phyloP scores from a whole-genome alignment of 2,329 filamentous ascomycete genomes.

The Aureobasidium lini region DNA sequence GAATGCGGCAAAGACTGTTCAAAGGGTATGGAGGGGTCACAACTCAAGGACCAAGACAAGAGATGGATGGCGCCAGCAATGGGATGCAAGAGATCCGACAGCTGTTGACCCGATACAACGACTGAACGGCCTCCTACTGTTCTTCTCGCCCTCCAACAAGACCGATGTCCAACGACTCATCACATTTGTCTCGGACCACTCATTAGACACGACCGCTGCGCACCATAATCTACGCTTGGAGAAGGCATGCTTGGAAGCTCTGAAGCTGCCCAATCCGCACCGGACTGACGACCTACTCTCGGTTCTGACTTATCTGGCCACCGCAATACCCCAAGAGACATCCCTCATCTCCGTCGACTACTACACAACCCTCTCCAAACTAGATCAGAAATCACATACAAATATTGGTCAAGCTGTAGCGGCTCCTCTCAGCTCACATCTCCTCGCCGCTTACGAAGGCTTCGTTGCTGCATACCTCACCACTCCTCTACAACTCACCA shows the following conservation, averaged over 20 bases:
- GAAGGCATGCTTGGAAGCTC: constrained; percentile 29
- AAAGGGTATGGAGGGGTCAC: constrained; percentile 77
- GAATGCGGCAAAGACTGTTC: constrained; percentile 66
- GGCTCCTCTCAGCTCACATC: constrained; percentile 23
- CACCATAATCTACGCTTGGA: constrained; percentile 37
- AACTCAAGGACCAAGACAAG: constrained; percentile 52
- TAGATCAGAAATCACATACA: constrained; percentile 19
- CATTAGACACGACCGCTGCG: constrained; percentile 18
- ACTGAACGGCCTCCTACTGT: constrained; percentile 37
- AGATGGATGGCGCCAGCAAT: constrained; percentile 49
- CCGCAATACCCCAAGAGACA: constrained; percentile 7
- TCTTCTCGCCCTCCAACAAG: constrained; percentile 31
- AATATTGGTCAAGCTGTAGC: constrained; percentile 24
- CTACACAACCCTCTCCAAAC: constrained; percentile 24
- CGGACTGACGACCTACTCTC: constrained; percentile 2
- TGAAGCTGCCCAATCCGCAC: constrained; percentile 15
- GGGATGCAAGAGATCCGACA: constrained; percentile 46
- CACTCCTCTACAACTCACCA: constrained; percentile 21
- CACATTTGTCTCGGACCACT: constrained; percentile 24
- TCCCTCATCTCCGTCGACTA: constrained; percentile 19
- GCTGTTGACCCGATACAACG: constrained; percentile 32
- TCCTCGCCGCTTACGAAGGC: constrained; percentile 33
- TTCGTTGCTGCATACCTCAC: constrained; percentile 28
- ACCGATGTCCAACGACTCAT: constrained; percentile 34
- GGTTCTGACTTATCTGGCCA: constrained; percentile 4